Evolutionary conservation across 805 yeast species (phyloP).

Genomic region (Henningerozyma blattae): DNA sequence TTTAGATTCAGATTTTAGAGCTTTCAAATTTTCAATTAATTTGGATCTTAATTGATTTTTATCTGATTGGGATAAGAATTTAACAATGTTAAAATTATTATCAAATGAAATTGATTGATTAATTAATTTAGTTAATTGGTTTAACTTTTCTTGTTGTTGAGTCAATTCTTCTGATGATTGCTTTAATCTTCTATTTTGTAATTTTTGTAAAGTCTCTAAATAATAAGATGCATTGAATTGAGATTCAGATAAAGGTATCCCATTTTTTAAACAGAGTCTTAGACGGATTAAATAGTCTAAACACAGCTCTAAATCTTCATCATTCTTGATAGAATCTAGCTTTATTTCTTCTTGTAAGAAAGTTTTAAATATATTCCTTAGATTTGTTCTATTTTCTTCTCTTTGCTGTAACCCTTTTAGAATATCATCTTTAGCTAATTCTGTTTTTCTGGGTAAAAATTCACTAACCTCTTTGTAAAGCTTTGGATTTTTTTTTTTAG

Average conservation of each 20-base stretch:
- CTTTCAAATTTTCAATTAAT: constrained; percentile 13
- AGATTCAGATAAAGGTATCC: constrained; percentile 46
- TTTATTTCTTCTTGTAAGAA: constrained; percentile 11
- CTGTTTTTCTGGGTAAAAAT: constrained; percentile 57
- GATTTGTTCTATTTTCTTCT: constrained; percentile 26
- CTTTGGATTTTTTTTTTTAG: constrained; percentile 31
- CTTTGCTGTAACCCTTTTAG: constrained; percentile 30
- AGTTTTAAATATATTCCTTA: constrained; percentile 21
- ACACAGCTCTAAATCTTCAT: constrained; percentile 22
- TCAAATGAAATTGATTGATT: constrained; percentile 15
- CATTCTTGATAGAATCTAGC: constrained; percentile 14
- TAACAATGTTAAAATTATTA: constrained; percentile 14
- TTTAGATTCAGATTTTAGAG: constrained; percentile 4
- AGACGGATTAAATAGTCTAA: constrained; percentile 42
- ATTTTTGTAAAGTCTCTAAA: constrained; percentile 31
- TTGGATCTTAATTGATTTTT: constrained; percentile 15
- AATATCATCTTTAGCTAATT: constrained; percentile 41
- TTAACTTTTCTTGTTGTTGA: constrained; percentile 11
- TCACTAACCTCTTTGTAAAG: constrained; percentile 44
- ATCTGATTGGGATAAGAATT: constrained; percentile 23
- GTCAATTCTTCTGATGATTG: constrained; percentile 20
- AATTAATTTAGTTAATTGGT: constrained; percentile 6
- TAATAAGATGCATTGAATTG: constrained; percentile 44
- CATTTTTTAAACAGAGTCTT: constrained; percentile 45
- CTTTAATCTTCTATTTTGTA: constrained; percentile 28